Evolutionary conservation across 176 grass and related monocot genomes (phyloP).

Genomic region (Eremochloa ophiuroides): DNA sequence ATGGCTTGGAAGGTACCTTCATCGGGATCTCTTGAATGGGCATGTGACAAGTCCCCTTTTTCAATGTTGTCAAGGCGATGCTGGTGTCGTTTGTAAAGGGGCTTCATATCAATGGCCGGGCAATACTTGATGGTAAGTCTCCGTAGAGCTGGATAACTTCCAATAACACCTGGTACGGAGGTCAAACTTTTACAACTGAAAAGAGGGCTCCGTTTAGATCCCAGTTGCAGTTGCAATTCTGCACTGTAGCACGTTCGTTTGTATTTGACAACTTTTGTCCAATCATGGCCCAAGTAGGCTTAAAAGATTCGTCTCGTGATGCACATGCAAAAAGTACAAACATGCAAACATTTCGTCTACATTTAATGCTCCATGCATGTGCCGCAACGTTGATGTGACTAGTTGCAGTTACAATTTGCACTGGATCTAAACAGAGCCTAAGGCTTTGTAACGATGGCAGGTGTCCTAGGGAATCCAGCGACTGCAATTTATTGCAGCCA

Average conservation of each 20-base stretch:
- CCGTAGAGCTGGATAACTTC: neutral
- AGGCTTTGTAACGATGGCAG: neutral
- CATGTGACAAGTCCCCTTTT: neutral
- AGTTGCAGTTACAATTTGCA: too few relatives aligned
- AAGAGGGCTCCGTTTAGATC: too few relatives aligned
- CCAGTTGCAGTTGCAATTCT: too few relatives aligned
- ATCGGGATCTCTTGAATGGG: neutral
- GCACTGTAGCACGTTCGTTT: too few relatives aligned
- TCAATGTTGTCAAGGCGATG: neutral
- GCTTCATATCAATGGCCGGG: conserved; percentile 1
- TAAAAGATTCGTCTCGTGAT: too few relatives aligned
- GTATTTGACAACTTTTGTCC: too few relatives aligned
- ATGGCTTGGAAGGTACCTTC: neutral
- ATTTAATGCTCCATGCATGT: too few relatives aligned
- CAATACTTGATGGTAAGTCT: rapidly evolving
- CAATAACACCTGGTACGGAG: neutral
- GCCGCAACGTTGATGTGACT: too few relatives aligned
- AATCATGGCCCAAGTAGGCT: too few relatives aligned
- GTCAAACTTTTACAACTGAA: neutral
- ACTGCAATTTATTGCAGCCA: neutral
- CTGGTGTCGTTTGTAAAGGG: neutral
- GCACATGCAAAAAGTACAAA: too few relatives aligned
- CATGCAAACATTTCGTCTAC: too few relatives aligned
- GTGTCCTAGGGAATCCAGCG: neutral
- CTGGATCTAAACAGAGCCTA: too few relatives aligned